phyloP scores from a whole-genome alignment of 2,329 filamentous ascomycete species.

The Stachybotrys echinatus region DNA sequence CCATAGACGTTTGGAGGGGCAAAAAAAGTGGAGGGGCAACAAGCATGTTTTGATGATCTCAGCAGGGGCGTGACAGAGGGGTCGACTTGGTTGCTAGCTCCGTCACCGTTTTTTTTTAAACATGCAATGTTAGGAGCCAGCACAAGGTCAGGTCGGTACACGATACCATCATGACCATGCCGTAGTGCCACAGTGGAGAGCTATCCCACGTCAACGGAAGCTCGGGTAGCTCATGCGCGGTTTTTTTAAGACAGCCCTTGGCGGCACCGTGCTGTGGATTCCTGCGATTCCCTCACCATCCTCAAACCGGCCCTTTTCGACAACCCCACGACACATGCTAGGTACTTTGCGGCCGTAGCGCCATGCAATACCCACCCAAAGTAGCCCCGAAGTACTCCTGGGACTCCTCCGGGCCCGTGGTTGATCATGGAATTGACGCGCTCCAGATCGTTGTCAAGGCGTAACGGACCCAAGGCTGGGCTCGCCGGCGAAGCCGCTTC shows the following conservation, averaged over 20 bases:
- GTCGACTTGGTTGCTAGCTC: background rate
- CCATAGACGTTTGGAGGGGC: background rate
- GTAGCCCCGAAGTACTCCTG: background rate
- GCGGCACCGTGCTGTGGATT: background rate
- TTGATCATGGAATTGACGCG: background rate
- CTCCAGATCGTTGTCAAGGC: background rate
- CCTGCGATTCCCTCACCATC: background rate
- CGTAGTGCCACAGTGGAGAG: background rate
- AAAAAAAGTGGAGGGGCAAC: constrained; percentile 1
- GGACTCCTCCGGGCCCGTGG: no score
- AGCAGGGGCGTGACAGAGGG: background rate
- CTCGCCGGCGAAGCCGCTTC: background rate
- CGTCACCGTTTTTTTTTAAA: background rate
- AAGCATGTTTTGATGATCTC: background rate
- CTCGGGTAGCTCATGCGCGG: background rate
- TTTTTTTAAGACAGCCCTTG: background rate
- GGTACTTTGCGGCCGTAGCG: background rate
- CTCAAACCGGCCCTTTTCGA: background rate
- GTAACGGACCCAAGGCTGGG: background rate
- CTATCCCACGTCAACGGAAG: background rate
- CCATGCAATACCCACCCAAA: background rate
- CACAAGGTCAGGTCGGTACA: no score
- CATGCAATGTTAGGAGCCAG: no score
- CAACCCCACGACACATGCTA: background rate
- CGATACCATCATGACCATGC: no score